phyloP scores from a whole-genome alignment of 176 grass and related monocot genomes.

The Phoenix dactylifera region DNA sequence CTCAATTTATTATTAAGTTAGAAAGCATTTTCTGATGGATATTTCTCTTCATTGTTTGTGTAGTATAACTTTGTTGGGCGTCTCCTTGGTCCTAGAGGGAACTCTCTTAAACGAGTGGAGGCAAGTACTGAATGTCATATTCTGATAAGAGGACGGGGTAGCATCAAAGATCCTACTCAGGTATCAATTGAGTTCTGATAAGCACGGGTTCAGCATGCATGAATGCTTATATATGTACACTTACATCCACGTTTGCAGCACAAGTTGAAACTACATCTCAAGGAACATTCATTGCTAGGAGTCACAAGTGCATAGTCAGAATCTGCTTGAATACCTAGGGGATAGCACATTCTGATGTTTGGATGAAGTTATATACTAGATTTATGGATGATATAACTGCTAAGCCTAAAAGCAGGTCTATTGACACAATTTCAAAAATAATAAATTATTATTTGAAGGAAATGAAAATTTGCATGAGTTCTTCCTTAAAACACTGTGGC shows the following conservation, averaged over 20 bases:
- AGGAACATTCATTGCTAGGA: not conserved
- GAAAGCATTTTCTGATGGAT: slow-evolving; percentile 2
- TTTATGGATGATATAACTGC: too few relatives aligned
- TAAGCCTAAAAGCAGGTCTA: too few relatives aligned
- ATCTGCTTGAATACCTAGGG: not conserved
- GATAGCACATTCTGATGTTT: too few relatives aligned
- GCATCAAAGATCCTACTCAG: slow-evolving; percentile 90
- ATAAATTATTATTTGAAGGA: too few relatives aligned
- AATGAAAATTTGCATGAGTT: too few relatives aligned
- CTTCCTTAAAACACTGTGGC: too few relatives aligned
- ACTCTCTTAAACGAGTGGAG: slow-evolving; percentile 93
- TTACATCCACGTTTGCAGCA: slow-evolving; percentile 10
- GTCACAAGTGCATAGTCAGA: not conserved
- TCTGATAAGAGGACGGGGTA: slow-evolving; percentile 85
- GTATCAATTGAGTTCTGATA: slow-evolving; percentile 28
- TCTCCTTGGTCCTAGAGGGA: slow-evolving; percentile 93
- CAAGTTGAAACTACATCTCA: not conserved
- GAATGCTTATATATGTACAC: slow-evolving; percentile 1
- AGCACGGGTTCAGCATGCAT: not conserved
- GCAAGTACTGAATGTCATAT: slow-evolving; percentile 89
- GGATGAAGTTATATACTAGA: too few relatives aligned
- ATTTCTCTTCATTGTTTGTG: slow-evolving; percentile 3
- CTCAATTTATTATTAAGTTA: slow-evolving; percentile 5
- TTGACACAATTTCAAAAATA: too few relatives aligned
- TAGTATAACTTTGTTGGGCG: slow-evolving; percentile 96